Base-by-base conservation (phyloP, 1,139 yeast genomes). In the Candida frijolesensis region DNA sequence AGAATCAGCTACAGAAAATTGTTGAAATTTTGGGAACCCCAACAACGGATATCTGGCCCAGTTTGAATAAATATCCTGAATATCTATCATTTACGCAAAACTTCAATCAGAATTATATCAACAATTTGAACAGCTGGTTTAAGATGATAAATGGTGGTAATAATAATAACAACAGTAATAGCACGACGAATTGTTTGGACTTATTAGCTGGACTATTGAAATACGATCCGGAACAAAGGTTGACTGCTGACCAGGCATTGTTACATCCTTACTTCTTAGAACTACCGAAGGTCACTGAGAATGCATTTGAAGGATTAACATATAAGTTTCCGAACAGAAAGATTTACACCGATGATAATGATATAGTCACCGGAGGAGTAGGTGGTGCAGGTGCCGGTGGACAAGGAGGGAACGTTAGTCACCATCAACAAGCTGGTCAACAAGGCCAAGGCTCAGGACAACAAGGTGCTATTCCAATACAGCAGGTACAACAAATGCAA, bases 11-110 rank as follows among this genome's bases (percentile, higher is more conserved):
- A 64, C 88, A 89, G 60, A 91, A 91, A 63, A 92, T 94, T 27
- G 75, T 94, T 33, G 98, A 94, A 65, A 87, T 94, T 15, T 70
- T 94, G 57, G 99, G 99, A 0, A 83, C 96, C 0, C 99, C 99
- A 0, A 82, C 82, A 2, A 65, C 75, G 3, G 81, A 83, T 19
- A 78, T 73, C 43, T 94, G 99, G 99, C 88, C 94, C 0, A 76
- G 86, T 25, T 68, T 94, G 42, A 74, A 78, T 46, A 85, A 85
- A 56, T 91, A 90, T 62, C 99, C 99, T 0, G 99, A 94, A 60
- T 94, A 79, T 63, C 78, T 78, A 16, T 81, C 90, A 18, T 74
- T 74, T 52, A 76, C 72, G 50, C 83, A 85, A 50, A 79, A 83
- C 54, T 78, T 88, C 60, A 61, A 66, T 15, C 86, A 86, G 38